phyloP scores from a whole-genome alignment of 2,329 filamentous ascomycete species.

The Apiospora pterosperma region DNA sequence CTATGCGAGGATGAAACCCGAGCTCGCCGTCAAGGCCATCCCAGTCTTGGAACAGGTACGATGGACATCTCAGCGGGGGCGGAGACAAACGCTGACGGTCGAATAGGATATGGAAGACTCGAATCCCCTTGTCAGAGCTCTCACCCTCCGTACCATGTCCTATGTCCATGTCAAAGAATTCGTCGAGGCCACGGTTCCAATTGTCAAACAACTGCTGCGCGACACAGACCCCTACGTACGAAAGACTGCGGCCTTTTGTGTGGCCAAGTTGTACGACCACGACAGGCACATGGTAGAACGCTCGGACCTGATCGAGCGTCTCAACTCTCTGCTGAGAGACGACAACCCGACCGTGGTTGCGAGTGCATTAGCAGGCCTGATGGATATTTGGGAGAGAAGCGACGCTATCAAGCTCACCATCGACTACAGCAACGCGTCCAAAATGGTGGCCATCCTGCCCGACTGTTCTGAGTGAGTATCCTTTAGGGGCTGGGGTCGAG shows the following conservation, averaged over 20 bases:
- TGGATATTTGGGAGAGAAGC: constrained; percentile 98
- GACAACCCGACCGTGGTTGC: constrained; percentile 98
- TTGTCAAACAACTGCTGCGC: constrained; percentile 77
- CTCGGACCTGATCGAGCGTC: constrained; percentile 85
- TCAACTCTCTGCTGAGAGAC: constrained; percentile 87
- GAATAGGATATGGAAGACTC: constrained; percentile 84
- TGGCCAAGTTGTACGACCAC: constrained; percentile 97
- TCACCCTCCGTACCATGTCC: constrained; percentile 91
- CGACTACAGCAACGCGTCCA: constrained; percentile 94
- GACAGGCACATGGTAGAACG: constrained; percentile 85
- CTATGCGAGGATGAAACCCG: constrained; percentile 90
- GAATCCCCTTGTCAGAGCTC: constrained; percentile 87
- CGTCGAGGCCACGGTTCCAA: constrained; percentile 82
- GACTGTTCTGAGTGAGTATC: constrained; percentile 88
- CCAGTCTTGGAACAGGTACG: constrained; percentile 78
- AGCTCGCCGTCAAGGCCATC: constrained; percentile 89
- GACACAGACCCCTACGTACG: constrained; percentile 94
- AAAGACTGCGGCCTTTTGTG: constrained; percentile 93
- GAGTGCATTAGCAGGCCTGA: constrained; percentile 82
- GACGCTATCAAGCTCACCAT: constrained; percentile 98
- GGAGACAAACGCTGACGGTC: neutral
- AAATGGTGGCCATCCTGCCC: constrained; percentile 93
- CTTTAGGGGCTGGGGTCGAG: neutral
- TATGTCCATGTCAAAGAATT: constrained; percentile 97
- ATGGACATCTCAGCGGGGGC: neutral